phyloP scores from a whole-genome alignment of 305 asterid species.

The Fraxinus velutina region DNA sequence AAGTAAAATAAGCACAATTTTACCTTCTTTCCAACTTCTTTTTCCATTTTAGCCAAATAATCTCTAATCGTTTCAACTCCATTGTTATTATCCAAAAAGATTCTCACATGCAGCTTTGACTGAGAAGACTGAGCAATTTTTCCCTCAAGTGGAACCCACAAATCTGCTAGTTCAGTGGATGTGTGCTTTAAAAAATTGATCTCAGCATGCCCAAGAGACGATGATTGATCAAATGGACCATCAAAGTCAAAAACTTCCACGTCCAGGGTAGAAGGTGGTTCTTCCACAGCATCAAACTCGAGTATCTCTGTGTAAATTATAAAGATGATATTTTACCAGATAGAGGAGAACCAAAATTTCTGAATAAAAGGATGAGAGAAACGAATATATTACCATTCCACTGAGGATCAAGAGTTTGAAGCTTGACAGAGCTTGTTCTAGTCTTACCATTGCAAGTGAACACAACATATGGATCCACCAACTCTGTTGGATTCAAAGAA shows the following conservation, averaged over 20 bases:
- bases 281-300: conserved; percentile 85
- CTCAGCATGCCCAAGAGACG: conserved; percentile 79
- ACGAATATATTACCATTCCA: conserved; percentile 58
- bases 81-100: conserved; percentile 73
- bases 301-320: conserved; percentile 57
- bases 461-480: conserved; percentile 75
- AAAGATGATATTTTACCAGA: conserved; percentile 11
- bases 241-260: conserved; percentile 81
- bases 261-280: conserved; percentile 80
- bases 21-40: conserved; percentile 96
- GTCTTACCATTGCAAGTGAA: conserved; percentile 86
- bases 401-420: conserved; percentile 69
- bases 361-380: not conserved
- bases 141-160: conserved; percentile 83
- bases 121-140: conserved; percentile 67
- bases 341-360: not conserved
- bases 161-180: conserved; percentile 70
- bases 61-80: conserved; percentile 85
- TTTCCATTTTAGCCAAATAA: conserved; percentile 68
- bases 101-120: conserved; percentile 71
- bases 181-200: conserved; percentile 79
- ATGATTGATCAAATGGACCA: conserved; percentile 71
- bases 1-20: not conserved
- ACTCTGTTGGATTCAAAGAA: conserved; percentile 45
- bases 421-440: conserved; percentile 89